Evolutionary conservation across 2,329 filamentous ascomycete species (phyloP), one percentile per base, ranked within the genome.

Genomic region (Exophiala oligosperma): DNA sequence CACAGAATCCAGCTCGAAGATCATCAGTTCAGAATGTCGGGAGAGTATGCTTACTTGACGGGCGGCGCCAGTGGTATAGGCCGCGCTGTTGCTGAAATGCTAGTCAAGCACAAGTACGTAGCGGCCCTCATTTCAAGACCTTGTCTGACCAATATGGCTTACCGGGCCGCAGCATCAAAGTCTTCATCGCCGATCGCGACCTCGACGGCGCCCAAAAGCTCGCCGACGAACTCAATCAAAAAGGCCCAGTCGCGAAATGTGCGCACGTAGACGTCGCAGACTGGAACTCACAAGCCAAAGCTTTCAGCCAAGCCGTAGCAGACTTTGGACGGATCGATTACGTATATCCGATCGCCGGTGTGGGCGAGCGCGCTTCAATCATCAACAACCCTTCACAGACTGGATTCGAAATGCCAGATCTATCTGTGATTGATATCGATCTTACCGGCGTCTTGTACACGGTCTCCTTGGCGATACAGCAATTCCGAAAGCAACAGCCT

Each of bases 371-470:
- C n/a, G 64, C 64, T 32, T 76, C 71, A 68, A 65, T 78, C 11
- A 66, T 62, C 11, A 70, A 68, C 35, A 46, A 67, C 7, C 54
- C 53, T 28, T 50, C 51, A 17, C 40, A 47, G 11, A 54, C 52
- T 0, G 56, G 60, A 1, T 78, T 76, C 43, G 65, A 65, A 11
- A 73, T 73, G 60, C 76, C 77, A 3, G 66, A 78, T 63, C 56
- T 78, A 43, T 62, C 49, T 1, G 69, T 72, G 1, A 41, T 79
- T 17, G 74, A 77, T 28, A 66, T 77, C 2, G 72, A 78, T 63
- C 56, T 77, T 48, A 75, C 69, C 14, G 77, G 75, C 1, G 69
- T 77, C n/a, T 51, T 78, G 49, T 77, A 75, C 54, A 78, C 76
- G 0, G 64, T 72, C 5, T 71, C 70, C 0, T 66, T 79, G 24